Conservation (phyloP, 2,329 filamentous ascomycete species). For the Claviceps sp. region DNA sequence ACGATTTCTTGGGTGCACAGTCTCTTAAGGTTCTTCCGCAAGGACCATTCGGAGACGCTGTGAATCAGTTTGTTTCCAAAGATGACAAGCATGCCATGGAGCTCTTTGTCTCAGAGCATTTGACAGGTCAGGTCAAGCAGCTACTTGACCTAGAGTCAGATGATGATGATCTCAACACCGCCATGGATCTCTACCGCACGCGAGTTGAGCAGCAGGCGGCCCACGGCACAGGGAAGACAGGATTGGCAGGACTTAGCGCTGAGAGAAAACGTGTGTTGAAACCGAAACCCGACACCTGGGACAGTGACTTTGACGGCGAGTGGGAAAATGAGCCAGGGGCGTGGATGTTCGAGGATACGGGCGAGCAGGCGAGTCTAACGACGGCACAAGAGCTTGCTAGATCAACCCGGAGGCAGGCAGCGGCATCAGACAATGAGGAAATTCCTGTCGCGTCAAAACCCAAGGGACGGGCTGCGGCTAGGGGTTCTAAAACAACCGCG, state of each 20-base stretch:
- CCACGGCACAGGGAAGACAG: slow-evolving; percentile 37
- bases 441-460: slow-evolving; percentile 19
- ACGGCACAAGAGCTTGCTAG: slow-evolving; percentile 6
- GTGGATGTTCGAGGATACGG: slow-evolving; percentile 21
- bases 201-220: slow-evolving; percentile 59
- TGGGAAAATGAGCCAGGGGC: slow-evolving; percentile 71
- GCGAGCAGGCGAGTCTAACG: slow-evolving; percentile 7
- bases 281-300: slow-evolving; percentile 69
- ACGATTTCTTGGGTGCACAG: slow-evolving; percentile 75
- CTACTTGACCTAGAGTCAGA: slow-evolving; percentile 53
- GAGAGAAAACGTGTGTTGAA: slow-evolving; percentile 41
- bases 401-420: slow-evolving; percentile 11
- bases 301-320: slow-evolving; percentile 73
- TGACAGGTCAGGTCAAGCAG: slow-evolving; percentile 56
- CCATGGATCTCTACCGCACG: slow-evolving; percentile 59
- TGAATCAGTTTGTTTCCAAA: slow-evolving; percentile 86
- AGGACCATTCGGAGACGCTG: slow-evolving; percentile 83
- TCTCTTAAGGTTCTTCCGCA: slow-evolving; percentile 87
- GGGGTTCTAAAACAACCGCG: slow-evolving; percentile 17
- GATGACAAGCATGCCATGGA: slow-evolving; percentile 91
- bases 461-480: slow-evolving; percentile 14
- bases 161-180: slow-evolving; percentile 51
- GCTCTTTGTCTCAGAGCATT: slow-evolving; percentile 58
- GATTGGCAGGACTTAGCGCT: slow-evolving; percentile 16
- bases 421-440: slow-evolving; percentile 11